Conservation (phyloP, 163 green algal genomes). For the Chlorella variabilis region DNA sequence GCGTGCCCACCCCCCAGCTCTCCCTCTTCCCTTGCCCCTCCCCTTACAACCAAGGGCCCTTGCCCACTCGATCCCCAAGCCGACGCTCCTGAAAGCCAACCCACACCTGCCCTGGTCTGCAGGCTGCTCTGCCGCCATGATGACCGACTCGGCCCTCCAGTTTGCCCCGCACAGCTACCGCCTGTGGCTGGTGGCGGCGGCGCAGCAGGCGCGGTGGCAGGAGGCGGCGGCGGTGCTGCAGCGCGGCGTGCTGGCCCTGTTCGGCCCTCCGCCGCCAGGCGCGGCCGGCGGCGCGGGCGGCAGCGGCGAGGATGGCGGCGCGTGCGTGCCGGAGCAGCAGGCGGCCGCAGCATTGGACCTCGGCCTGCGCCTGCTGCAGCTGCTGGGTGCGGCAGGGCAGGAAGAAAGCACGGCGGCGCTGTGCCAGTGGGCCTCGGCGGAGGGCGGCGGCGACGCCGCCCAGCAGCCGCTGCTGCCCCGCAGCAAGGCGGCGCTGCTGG, state of each 20-base stretch:
- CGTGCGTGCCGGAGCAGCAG: not conserved
- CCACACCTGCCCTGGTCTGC: too few species aligned
- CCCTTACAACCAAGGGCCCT: too few species aligned
- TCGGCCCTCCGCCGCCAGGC: not conserved
- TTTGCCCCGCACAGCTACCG: constrained; percentile 35
- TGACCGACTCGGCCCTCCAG: constrained; percentile 20
- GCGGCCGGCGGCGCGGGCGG: not conserved
- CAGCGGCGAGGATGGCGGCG: not conserved
- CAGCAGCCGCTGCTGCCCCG: not conserved
- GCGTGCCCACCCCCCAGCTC: too few species aligned
- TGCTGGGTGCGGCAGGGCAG: constrained; percentile 10
- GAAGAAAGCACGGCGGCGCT: not conserved
- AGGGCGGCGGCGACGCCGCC: not conserved
- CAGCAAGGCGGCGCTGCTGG: constrained; percentile 3
- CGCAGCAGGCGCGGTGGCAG: constrained; percentile 16
- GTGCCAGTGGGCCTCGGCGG: not conserved
- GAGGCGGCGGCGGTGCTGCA: constrained; percentile 8
- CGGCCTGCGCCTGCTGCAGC: constrained; percentile 19
- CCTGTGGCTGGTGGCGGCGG: constrained; percentile 18
- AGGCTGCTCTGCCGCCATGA: constrained; percentile 8
- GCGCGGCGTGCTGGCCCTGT: constrained; percentile 21
- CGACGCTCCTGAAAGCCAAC: too few species aligned
- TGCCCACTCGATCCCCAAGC: too few species aligned
- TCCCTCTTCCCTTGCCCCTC: too few species aligned
- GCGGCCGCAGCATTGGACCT: constrained; percentile 25